Conservation (phyloP, 2,329 filamentous ascomycete species). For the Penicillium sp. region DNA sequence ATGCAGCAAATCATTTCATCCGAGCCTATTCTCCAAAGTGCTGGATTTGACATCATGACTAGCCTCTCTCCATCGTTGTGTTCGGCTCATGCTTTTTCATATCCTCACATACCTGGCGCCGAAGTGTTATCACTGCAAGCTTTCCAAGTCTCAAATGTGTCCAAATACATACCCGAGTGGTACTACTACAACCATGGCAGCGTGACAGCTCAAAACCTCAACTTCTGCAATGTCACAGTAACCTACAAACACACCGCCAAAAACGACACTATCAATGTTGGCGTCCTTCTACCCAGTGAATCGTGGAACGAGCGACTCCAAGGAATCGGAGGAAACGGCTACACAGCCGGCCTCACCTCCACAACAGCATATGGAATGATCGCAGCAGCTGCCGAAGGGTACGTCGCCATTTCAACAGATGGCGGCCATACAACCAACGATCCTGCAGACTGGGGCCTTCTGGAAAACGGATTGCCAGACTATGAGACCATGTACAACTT, state of each 20-base stretch:
- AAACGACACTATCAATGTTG: constrained; percentile 28
- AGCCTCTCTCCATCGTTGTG: not conserved
- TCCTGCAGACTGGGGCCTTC: not conserved
- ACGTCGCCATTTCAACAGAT: not conserved
- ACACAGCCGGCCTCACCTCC: not conserved
- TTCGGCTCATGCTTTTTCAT: not conserved
- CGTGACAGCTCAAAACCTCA: not conserved
- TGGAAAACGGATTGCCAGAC: not conserved
- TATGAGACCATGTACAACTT: not conserved
- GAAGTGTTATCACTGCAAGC: not conserved
- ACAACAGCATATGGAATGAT: not conserved
- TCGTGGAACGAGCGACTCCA: constrained; percentile 12
- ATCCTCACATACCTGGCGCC: not conserved
- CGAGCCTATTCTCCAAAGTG: not conserved
- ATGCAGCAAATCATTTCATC: not conserved
- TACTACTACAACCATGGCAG: not conserved
- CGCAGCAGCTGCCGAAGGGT: not conserved
- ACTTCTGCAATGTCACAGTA: constrained; percentile 38
- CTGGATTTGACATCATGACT: not conserved
- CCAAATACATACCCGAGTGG: not conserved
- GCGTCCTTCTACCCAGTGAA: not conserved
- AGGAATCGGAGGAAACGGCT: constrained; percentile 1
- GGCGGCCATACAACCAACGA: not conserved
- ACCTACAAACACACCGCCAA: constrained; percentile 11
- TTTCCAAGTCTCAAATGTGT: not conserved